Conservation (phyloP, 306 rosid species). For the Pueraria montana region DNA sequence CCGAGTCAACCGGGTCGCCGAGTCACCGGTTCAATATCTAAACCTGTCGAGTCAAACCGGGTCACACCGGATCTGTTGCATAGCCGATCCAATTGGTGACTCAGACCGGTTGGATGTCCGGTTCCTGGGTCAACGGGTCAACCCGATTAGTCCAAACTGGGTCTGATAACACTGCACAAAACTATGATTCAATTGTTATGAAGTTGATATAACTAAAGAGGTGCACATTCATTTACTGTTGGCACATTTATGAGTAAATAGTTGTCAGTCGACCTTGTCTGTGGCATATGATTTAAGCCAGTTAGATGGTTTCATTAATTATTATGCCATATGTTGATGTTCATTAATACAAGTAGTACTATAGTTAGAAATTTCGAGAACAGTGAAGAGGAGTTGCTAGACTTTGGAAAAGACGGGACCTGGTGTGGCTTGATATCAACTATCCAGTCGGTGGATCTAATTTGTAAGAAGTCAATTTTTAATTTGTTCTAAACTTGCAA, state of each 20-base stretch:
- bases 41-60: no score
- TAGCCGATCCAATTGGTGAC: no score
- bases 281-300: background rate
- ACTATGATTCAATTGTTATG: background rate
- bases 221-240: background rate
- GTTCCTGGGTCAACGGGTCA: no score
- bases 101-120: no score
- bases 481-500: background rate
- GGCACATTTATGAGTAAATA: constrained; percentile 16
- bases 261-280: background rate
- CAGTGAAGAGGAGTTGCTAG: background rate
- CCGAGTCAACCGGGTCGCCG: no score
- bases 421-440: background rate
- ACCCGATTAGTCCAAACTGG: no score
- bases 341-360: background rate
- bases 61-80: no score
- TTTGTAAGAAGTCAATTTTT: background rate
- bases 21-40: no score
- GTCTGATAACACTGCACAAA: no score
- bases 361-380: background rate
- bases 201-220: background rate
- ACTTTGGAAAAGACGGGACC: constrained; percentile 7
- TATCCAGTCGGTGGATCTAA: background rate
- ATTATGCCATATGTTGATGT: background rate
- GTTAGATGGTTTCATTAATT: constrained; percentile 3